Evolutionary conservation across 139 green algal genomes (phyloP), one percentile per base, ranked within the genome.

Genomic region (Chlorella sp.): DNA sequence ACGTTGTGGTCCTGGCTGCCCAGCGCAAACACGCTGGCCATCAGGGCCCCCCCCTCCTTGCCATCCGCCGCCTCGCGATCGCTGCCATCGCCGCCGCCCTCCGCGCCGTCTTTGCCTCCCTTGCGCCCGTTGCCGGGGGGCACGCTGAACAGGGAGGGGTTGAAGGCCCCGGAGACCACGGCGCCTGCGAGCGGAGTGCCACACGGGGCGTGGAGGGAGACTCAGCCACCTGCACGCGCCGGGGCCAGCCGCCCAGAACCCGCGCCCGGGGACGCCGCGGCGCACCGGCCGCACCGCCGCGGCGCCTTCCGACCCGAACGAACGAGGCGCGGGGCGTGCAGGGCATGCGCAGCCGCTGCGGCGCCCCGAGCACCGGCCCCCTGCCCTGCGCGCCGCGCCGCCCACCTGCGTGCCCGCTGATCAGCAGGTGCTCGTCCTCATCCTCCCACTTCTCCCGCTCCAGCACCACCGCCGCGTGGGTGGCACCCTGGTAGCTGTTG

Each of bases 101-200:
- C 70, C 42, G 27, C 78, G 27, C 68, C 73, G 36, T 36, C 67
- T 41, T 55, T 83, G n/a, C n/a, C n/a, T n/a, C n/a, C n/a, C 77
- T 71, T 72, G 35, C n/a, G n/a, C n/a, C n/a, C n/a, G n/a, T n/a
- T n/a, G n/a, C n/a, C n/a, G n/a, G n/a, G n/a, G n/a, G 74, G 82
- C 31, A 75, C 35, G 58, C 60, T 55, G 76, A 94, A 96, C 7
- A 97, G 65, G 12, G 71, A 55, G 27, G 90, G 92, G 80, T 90
- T 94, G 85, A 90, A 93, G 38, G 77, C 77, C 14, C 82, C 80
- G 11, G 79, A 85, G 4, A 91, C 76, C 4, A 98, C 90, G 27
- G 90, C 48, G 51, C 83, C 59, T 81, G 75, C 77, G 94, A 90
- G 8, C 89, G 89, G 12, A 91, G 81, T n/a, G n/a, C n/a, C n/a